phyloP scores from a whole-genome alignment of 495 filamentous ascomycete genomes.

The Talaromyces ruber region DNA sequence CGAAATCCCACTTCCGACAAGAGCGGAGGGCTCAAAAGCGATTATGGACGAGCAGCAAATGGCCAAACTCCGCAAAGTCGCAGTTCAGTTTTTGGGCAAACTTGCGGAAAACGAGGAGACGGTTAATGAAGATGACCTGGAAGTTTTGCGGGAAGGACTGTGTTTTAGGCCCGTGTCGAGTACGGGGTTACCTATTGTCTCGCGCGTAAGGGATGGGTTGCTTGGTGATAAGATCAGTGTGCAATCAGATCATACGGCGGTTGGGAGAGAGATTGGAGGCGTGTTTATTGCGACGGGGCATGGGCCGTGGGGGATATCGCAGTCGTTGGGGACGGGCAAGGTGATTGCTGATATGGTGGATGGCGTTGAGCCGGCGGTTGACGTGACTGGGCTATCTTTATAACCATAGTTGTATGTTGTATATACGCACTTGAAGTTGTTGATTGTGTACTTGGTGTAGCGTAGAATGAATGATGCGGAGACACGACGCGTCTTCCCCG shows the following conservation, averaged over 20 bases:
- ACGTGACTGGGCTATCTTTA: constrained; percentile 39
- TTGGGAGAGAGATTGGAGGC: constrained; percentile 34
- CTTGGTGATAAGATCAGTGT: constrained; percentile 33
- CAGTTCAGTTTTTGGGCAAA: constrained; percentile 45
- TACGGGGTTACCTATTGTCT: constrained; percentile 54
- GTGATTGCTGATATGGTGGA: constrained; percentile 57
- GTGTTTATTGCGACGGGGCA: constrained; percentile 68
- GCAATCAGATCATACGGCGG: background rate
- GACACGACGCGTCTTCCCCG: background rate
- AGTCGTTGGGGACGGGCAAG: constrained; percentile 56
- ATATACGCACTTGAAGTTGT: background rate
- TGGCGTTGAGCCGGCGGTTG: constrained; percentile 37
- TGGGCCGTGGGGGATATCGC: constrained; percentile 62
- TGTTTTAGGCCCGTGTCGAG: constrained; percentile 66
- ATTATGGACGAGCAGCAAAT: constrained; percentile 37
- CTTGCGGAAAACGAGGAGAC: constrained; percentile 6
- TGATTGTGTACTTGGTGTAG: background rate
- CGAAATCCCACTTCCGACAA: constrained; percentile 45
- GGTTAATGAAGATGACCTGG: constrained; percentile 41
- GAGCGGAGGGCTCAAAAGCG: constrained; percentile 37
- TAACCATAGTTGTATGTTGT: constrained; percentile 5
- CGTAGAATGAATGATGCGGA: background rate
- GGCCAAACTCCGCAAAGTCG: constrained; percentile 41
- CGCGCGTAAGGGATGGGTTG: constrained; percentile 41
- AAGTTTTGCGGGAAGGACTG: constrained; percentile 54